Conservation (phyloP, 371 early-diverging fungal species). For the Syncephalastrum contaminatum region DNA sequence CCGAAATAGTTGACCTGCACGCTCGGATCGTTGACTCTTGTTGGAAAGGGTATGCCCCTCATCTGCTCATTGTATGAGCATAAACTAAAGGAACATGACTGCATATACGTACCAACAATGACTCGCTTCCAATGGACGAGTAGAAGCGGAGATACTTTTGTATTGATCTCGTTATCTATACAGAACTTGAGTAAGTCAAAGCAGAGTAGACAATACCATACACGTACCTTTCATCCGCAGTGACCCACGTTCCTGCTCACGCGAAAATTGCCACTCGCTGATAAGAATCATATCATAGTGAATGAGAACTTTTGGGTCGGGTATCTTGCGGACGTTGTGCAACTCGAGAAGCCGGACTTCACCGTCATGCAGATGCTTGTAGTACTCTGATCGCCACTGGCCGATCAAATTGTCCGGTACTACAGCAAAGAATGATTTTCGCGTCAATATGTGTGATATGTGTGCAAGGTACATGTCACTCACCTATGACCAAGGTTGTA, state of each 20-base stretch:
- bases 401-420: conserved; percentile 76
- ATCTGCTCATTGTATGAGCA: conserved; percentile 12
- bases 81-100: background rate
- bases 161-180: conserved; percentile 1
- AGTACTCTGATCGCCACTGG: conserved; percentile 73
- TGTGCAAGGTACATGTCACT: background rate
- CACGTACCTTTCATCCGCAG: conserved; percentile 16
- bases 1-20: conserved; percentile 57
- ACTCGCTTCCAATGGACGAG: conserved; percentile 73
- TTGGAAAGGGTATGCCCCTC: conserved; percentile 33
- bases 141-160: conserved; percentile 57
- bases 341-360: conserved; percentile 49
- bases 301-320: conserved; percentile 45
- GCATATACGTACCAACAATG: conserved; percentile 65
- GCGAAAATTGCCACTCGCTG: conserved; percentile 58
- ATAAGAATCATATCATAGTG: conserved; percentile 67
- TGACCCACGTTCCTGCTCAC: conserved; percentile 39
- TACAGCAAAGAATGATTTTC: background rate
- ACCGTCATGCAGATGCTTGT: conserved; percentile 59
- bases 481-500: conserved; percentile 63
- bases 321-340: conserved; percentile 45
- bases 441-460: background rate
- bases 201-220: background rate
- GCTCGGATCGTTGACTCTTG: conserved; percentile 35
- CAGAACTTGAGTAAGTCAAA: too few species aligned